Evolutionary conservation across 345 rosid genomes (phyloP), one percentile per base, ranked within the genome.

Genomic region (Aquilaria yunnanensis): DNA sequence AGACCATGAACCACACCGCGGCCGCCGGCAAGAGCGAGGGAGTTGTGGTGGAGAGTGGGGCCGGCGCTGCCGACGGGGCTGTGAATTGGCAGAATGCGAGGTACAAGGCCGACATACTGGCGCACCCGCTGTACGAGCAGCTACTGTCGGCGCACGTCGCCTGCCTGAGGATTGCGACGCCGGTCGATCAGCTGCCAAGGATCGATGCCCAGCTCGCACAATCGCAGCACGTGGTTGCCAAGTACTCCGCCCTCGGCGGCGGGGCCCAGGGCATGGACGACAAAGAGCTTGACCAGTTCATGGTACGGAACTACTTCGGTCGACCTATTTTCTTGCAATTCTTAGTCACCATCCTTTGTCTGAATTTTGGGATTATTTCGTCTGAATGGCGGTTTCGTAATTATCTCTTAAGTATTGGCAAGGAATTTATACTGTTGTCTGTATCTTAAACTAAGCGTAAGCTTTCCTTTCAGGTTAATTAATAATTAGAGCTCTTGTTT

Each of bases 201-300:
- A 95, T 95, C 46, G 99, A 95, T 54, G 92, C 97, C 2, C 99
- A 95, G 80, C 79, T 95, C 29, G 96, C 93, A 31, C 95, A 95
- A 88, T 91, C 99, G 34, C 99, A 89, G 75, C 78, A 91, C 37
- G 96, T 95, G 31, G 96, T 89, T 29, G 73, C 84, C 7, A 95
- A 95, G 76, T 95, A 91, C 87, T 87, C 99, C 5, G 74, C 83
- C 29, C 67, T 85, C 52, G 89, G 85, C 6, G 77, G 73, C 31
- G 80, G 67, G 34, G 67, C 61, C 51, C 96, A 83, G 46, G 91
- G 80, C 57, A 55, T 81, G 2, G 99, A 91, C 62, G 97, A 87
- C 41, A 89, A 87, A 70, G 99, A 89, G 77, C 97, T 95, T 60
- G 96, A 91, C 76, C 97, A 91, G 77, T 95, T 95, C 96, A 89